Conservation (phyloP, 2,329 filamentous ascomycete species). For the Phialocephala subalpina region DNA sequence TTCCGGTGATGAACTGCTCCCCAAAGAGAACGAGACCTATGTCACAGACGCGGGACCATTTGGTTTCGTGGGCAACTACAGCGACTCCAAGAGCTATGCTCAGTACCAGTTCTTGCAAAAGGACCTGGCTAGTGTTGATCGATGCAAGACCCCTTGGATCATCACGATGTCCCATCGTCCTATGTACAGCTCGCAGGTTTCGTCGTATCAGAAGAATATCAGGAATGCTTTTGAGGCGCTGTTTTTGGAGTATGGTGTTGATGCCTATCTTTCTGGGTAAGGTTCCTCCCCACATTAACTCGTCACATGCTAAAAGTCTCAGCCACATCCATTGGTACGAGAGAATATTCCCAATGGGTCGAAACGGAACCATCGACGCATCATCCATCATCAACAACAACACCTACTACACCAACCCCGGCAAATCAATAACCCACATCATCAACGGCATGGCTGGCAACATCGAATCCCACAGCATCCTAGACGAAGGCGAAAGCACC, state of each 20-base stretch:
- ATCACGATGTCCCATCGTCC: conserved; percentile 40
- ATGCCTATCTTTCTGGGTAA: conserved; percentile 52
- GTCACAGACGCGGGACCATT: conserved; percentile 59
- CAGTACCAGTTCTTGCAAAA: conserved; percentile 57
- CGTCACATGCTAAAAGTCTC: conserved; percentile 13
- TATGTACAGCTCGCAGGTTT: conserved; percentile 55
- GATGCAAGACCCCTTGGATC: conserved; percentile 42
- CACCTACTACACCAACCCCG: conserved; percentile 56
- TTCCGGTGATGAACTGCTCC: neutral
- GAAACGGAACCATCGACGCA: conserved; percentile 61
- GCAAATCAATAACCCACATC: conserved; percentile 57
- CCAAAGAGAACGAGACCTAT: conserved; percentile 51
- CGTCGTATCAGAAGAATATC: conserved; percentile 52
- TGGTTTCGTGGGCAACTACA: conserved; percentile 51
- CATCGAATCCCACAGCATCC: conserved; percentile 55
- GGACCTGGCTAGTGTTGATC: conserved; percentile 38
- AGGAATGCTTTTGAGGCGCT: conserved; percentile 55
- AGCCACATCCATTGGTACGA: conserved; percentile 58
- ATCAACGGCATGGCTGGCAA: conserved; percentile 63
- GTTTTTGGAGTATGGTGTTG: conserved; percentile 53
- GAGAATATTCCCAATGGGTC: conserved; percentile 58
- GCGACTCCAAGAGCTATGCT: conserved; percentile 49
- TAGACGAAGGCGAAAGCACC: conserved; percentile 45
- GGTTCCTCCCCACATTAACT: neutral
- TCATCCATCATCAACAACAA: conserved; percentile 59